Evolutionary conservation across 2,329 filamentous ascomycete species (phyloP).

Genomic region (Aspergillus ochraceus): DNA sequence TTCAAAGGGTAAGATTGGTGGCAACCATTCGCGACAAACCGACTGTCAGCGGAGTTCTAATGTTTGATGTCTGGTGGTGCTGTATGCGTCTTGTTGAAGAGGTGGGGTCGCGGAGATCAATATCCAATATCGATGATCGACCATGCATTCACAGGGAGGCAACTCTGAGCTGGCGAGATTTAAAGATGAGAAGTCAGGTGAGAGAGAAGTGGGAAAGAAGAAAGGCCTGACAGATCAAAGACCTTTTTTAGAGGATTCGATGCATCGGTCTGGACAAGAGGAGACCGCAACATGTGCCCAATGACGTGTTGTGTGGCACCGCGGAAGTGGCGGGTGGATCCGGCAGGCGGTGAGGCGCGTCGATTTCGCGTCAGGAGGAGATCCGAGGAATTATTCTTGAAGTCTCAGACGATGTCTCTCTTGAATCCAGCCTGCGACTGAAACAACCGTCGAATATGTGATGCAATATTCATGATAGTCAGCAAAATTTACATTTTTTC

Average conservation of each 20-base stretch:
- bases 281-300: neutral
- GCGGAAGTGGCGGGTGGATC: neutral
- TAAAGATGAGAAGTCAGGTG: neutral
- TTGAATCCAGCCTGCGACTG: neutral
- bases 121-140: conserved; percentile 3
- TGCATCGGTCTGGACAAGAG: neutral
- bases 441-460: neutral
- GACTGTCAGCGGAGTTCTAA: conserved; percentile 18
- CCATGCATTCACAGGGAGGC: conserved; percentile 15
- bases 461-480: neutral
- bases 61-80: conserved; percentile 11
- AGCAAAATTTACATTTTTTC: neutral
- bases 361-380: neutral
- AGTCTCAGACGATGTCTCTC: neutral
- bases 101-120: neutral
- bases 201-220: neutral
- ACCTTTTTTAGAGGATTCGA: neutral
- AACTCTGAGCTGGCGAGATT: neutral
- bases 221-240: neutral
- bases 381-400: neutral
- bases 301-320: neutral
- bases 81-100: neutral
- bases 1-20: conserved; percentile 12
- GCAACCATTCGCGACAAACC: conserved; percentile 14
- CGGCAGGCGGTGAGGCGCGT: conserved; percentile 1